Percentiles rank a stretch among this genome's conserved stretches.
phyloP scores from a whole-genome alignment of 257 asterid genomes.

The Thymus quinquecostatus region DNA sequence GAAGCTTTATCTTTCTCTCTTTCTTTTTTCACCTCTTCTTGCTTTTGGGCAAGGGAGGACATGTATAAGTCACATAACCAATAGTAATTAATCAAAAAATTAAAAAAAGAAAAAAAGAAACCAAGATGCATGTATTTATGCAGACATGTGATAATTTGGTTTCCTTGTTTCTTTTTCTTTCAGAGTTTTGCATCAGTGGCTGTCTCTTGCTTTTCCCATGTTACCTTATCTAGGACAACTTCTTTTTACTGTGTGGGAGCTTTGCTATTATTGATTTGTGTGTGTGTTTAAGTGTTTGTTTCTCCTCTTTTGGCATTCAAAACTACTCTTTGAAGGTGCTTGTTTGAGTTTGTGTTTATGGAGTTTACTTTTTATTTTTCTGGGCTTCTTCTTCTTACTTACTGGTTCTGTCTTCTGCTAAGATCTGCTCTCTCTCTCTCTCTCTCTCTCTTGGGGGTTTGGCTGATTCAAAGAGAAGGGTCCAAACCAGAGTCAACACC shows the following conservation, averaged over 20 bases:
- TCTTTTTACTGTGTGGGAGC: slow-evolving; percentile 10
- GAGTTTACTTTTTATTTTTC: slow-evolving; percentile 3
- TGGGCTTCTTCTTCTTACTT: background rate
- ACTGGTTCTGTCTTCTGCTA: background rate
- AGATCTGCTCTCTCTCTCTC: background rate
- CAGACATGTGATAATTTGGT: slow-evolving; percentile 41
- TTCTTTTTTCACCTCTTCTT: slow-evolving; percentile 17
- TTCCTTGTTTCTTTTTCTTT: slow-evolving; percentile 20
- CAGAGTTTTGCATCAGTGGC: slow-evolving; percentile 36
- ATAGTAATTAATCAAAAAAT: slow-evolving; percentile 29
- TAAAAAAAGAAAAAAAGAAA: slow-evolving; percentile 21
- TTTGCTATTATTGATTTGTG: slow-evolving; percentile 29
- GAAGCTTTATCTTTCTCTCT: slow-evolving; percentile 26
- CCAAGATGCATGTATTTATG: slow-evolving; percentile 29
- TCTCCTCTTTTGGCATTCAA: slow-evolving; percentile 1
- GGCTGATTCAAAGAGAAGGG: slow-evolving; percentile 37
- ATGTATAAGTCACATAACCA: slow-evolving; percentile 28
- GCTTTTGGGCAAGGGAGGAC: slow-evolving; percentile 31
- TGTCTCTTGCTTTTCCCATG: slow-evolving; percentile 42
- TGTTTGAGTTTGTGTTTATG: background rate
- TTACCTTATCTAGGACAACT: slow-evolving; percentile 39
- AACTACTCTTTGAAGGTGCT: slow-evolving; percentile 1
- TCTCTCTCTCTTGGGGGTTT: slow-evolving; percentile 6
- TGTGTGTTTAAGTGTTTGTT: slow-evolving; percentile 18
- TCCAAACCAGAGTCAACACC: slow-evolving; percentile 33